phyloP scores from a whole-genome alignment of 306 rosid species.

The Trifolium dubium region DNA sequence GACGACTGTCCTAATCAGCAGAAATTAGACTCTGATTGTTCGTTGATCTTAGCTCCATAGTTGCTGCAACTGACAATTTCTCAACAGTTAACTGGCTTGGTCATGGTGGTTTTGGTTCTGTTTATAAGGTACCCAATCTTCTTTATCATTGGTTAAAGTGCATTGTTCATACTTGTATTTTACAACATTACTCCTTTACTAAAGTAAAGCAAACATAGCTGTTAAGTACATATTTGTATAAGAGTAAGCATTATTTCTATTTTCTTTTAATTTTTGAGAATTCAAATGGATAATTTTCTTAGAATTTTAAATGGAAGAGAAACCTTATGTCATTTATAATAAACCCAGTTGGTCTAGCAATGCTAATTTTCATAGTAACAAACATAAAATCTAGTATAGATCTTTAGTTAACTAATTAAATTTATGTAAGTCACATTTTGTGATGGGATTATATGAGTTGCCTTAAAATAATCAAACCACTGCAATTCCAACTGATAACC shows the following conservation, averaged over 20 bases:
- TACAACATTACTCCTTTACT: too few species aligned
- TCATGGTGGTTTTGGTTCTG: slow-evolving; percentile 46
- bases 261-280: slow-evolving; percentile 4
- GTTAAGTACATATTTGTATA: too few species aligned
- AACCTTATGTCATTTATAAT: neutral
- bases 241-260: neutral
- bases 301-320: neutral
- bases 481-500: neutral
- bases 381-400: neutral
- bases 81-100: slow-evolving; percentile 61
- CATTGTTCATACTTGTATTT: too few species aligned
- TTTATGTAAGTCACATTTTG: neutral
- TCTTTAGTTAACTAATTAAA: neutral
- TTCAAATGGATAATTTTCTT: neutral
- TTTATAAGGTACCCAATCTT: too few species aligned
- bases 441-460: neutral
- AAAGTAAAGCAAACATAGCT: too few species aligned
- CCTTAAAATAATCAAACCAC: neutral
- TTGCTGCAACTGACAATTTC: slow-evolving; percentile 43
- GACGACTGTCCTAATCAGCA: slow-evolving; percentile 13
- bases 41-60: slow-evolving; percentile 44
- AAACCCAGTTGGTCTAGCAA: neutral
- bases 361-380: neutral
- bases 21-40: slow-evolving; percentile 31
- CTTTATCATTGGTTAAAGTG: too few species aligned